Base-by-base conservation (phyloP, 2,329 filamentous ascomycete species). In the Apiospora kogelbergensis region DNA sequence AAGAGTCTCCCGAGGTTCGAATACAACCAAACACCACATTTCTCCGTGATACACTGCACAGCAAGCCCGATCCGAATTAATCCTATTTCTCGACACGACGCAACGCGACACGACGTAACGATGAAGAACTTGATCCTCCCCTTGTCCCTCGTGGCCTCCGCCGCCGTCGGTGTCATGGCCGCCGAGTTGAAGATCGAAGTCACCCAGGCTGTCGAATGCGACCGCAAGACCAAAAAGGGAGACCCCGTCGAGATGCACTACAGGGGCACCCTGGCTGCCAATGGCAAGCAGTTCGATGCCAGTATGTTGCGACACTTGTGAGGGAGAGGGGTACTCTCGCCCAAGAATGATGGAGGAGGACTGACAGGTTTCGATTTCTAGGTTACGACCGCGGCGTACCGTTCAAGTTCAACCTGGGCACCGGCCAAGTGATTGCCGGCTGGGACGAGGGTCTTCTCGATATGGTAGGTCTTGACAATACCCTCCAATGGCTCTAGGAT, bases 391-490 rank as follows among this genome's bases (percentile, higher is more conserved):
- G 95, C 57, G 89, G 90, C 44, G 79, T 82, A 70, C 95, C 96
- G 6, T 89, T 99, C 77, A 83, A 79, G 71, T 98, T 99, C 83
- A 89, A 84, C 71, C 84, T 99, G 41, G 96, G 96, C 44, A 83
- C 83, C 30, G 93, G 94, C 60, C 88, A 92, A 79, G 96, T 98
- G 66, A 99, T 99, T 91, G 93, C 83, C 95, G 95, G 90, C 93
- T 78, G 63, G 63, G 63, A 65, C 24, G 37, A 42, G n/a, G 63
- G 63, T 26, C 76, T 89, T 85, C 40, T 63, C 33, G 44, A 64
- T 15, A 65, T 66, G 20, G n/a, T 20, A 40, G 26, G 63, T 53
- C 3, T 11, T 13, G 48, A n/a, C 1, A 24, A 15, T 9, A 22
- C 22, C 15, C 37, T 42, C 10, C 26, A n/a, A n/a, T 42, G 33